phyloP scores from a whole-genome alignment of 805 yeast genomes.

The Tanozyma kutaoensis region DNA sequence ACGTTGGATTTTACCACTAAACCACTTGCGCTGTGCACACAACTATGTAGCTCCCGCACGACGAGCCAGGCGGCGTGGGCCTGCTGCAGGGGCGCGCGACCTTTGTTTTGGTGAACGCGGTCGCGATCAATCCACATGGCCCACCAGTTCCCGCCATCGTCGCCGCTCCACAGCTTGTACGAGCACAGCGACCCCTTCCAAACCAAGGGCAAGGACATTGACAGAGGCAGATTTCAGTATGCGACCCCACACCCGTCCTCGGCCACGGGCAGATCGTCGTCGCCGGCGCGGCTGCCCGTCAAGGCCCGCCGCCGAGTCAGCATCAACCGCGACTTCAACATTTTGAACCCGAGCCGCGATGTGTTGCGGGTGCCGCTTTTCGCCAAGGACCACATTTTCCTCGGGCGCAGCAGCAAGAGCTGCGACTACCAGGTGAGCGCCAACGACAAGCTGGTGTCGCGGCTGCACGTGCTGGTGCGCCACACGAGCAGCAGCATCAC shows the following conservation, averaged over 20 bases:
- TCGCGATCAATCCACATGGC: neutral
- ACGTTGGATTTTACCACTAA: conserved; percentile 4
- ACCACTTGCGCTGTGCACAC: conserved; percentile 1
- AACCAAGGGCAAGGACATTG: conserved; percentile 1
- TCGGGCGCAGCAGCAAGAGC: conserved; percentile 55
- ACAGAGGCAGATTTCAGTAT: conserved; percentile 20
- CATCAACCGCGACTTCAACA: conserved; percentile 20
- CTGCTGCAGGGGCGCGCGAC: neutral
- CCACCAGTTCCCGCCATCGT: conserved; percentile 38
- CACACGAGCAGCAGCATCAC: conserved; percentile 31
- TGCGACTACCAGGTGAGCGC: conserved; percentile 35
- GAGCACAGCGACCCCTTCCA: conserved; percentile 4
- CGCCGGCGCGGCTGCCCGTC: conserved; percentile 15
- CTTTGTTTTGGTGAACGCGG: conserved; percentile 2
- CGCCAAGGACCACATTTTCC: conserved; percentile 9
- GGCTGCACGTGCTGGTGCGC: conserved; percentile 46
- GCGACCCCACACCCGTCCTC: conserved; percentile 69
- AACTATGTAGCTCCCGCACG: too few relatives aligned
- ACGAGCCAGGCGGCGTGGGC: neutral
- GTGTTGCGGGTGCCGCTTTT: conserved; percentile 28
- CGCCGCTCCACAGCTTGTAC: conserved; percentile 26
- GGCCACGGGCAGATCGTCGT: conserved; percentile 25
- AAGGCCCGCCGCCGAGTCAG: conserved; percentile 4
- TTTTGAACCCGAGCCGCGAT: conserved; percentile 17
- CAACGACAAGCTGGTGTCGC: conserved; percentile 46